These are phyloP conservation scores for Kuraishia capsulata DNA, from an alignment of 805 yeast species.

Conservation along the genomic window DNA sequence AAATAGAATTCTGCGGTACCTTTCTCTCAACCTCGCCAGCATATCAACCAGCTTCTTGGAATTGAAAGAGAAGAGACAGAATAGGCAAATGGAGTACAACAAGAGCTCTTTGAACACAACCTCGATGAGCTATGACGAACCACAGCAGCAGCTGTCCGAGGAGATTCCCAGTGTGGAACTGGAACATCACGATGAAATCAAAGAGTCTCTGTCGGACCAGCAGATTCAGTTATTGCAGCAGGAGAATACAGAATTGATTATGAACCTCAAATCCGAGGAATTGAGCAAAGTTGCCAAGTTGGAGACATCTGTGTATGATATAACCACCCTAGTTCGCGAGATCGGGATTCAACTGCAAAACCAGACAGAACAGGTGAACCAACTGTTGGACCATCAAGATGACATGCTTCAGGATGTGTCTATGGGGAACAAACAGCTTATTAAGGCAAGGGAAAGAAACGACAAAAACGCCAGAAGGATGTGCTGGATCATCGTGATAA, in stretches of 20 bases:
- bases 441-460: conserved; percentile 58
- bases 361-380: conserved; percentile 63
- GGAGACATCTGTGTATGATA: conserved; percentile 59
- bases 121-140: conserved; percentile 13
- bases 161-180: conserved; percentile 15
- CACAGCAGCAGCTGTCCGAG: conserved; percentile 2
- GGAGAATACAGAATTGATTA: conserved; percentile 47
- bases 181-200: conserved; percentile 24
- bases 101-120: conserved; percentile 18
- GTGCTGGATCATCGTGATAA: conserved; percentile 40
- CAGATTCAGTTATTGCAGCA: conserved; percentile 48
- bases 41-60: conserved; percentile 35
- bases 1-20: conserved; percentile 36
- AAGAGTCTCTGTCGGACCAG: conserved; percentile 30
- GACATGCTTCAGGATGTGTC: conserved; percentile 55
- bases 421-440: conserved; percentile 63
- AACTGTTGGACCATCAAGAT: conserved; percentile 57
- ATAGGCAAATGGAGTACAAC: conserved; percentile 29
- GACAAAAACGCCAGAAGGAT: conserved; percentile 52
- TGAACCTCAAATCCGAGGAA: conserved; percentile 50
- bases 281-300: conserved; percentile 49
- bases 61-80: conserved; percentile 40
- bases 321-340: conserved; percentile 67
- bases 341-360: conserved; percentile 60
- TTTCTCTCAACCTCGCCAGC: conserved; percentile 32